Percentiles rank a stretch among this genome's conserved stretches.
These are phyloP conservation scores for Colletotrichum tamarilloi DNA, from an alignment of 2,329 filamentous ascomycete genomes.

Conservation along the genomic window DNA sequence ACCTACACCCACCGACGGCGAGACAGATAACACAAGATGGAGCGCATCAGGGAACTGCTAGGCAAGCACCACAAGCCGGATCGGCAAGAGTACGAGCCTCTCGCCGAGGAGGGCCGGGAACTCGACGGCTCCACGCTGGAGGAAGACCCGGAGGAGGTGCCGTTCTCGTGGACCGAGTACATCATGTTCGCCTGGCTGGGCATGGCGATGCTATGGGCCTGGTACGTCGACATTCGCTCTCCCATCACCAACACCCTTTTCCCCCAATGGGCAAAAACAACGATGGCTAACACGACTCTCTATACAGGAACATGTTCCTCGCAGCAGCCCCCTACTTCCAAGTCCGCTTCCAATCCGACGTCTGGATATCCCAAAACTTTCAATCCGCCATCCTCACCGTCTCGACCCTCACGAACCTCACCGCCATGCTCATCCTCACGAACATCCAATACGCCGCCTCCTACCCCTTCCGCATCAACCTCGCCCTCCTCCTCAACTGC, in stretches of 20 bases:
- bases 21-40: conserved; percentile 12
- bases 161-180: conserved; percentile 90
- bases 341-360: conserved; percentile 77
- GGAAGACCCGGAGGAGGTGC: conserved; percentile 52
- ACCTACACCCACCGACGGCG: background rate
- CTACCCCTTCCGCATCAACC: conserved; percentile 87
- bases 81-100: conserved; percentile 39
- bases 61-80: conserved; percentile 25
- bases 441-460: conserved; percentile 85
- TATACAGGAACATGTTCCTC: conserved; percentile 93
- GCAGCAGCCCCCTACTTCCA: conserved; percentile 95
- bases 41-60: conserved; percentile 33
- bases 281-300: background rate
- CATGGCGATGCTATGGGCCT: conserved; percentile 96
- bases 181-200: conserved; percentile 86
- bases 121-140: conserved; percentile 41
- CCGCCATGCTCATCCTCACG: conserved; percentile 79
- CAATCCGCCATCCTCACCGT: conserved; percentile 90
- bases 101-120: conserved; percentile 42
- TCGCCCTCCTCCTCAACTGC: conserved; percentile 82
- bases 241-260: background rate
- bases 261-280: no score
- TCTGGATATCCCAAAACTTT: conserved; percentile 83
- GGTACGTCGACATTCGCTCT: conserved; percentile 65
- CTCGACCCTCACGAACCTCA: conserved; percentile 85